Evolutionary conservation across 306 rosid species (phyloP), one percentile per base, ranked within the genome.

Genomic region (Prosopis cineraria): DNA sequence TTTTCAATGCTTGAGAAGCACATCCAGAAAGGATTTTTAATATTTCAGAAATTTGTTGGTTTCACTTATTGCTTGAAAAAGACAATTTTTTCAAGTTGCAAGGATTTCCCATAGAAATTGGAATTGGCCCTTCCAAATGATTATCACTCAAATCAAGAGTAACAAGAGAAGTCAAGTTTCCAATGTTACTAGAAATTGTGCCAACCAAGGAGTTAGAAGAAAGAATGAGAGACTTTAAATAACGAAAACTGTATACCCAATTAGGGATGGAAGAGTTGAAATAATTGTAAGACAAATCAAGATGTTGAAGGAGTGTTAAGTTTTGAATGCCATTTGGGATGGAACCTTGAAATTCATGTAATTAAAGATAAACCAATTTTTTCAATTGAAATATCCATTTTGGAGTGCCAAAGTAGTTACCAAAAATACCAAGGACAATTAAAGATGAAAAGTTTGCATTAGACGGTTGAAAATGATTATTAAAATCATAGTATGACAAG

Each of bases 271-370:
- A 53, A 20, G 82, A 72, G 4, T 48, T 47, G 37, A 87, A 27
- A 20, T 0, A 1, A 63, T 87, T 87, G 0, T 0, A 0, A 1
- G 10, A 1, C 7, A 79, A 44, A n/a, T 80, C 71, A 66, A 86
- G 77, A 68, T 70, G 34, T n/a, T 66, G 36, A 58, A 84, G 74
- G 9, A 75, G 68, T 30, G 84, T 78, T n/a, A 78, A 77, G 52
- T 55, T 55, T 19, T 25, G 64, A 56, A 56, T 56, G 25, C 17
- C 7, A 12, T 25, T 0, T 3, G 34, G 77, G 19, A 70, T 20
- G 1, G 41, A 5, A 16, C 72, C 72, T 20, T 44, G 52, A n/a
- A n/a, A n/a, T n/a, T n/a, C n/a, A n/a, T n/a, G n/a, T n/a, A n/a
- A n/a, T n/a, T n/a, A n/a, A n/a, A n/a, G n/a, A n/a, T n/a, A 78